These are phyloP conservation scores for Arthrobotrys pseudoclavata DNA, from an alignment of 2,329 filamentous ascomycete genomes.

Conservation along the genomic window DNA sequence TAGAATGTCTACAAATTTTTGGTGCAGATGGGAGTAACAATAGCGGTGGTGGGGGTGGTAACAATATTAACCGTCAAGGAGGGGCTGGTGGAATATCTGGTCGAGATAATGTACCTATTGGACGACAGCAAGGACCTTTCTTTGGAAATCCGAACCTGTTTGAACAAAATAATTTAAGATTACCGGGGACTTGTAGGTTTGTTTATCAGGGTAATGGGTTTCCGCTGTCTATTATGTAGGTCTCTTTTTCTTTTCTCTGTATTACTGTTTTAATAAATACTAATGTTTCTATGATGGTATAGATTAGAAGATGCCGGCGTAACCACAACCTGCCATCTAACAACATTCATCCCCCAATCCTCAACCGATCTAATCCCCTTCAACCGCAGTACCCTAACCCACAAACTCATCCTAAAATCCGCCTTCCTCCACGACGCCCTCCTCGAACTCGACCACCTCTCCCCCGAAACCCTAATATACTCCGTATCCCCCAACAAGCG, in stretches of 20 bases:
- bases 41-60: slow-evolving; percentile 62
- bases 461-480: slow-evolving; percentile 80
- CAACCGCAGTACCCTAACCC: slow-evolving; percentile 80
- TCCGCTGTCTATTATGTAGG: slow-evolving; percentile 79
- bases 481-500: slow-evolving; percentile 72
- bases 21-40: slow-evolving; percentile 74
- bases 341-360: slow-evolving; percentile 83
- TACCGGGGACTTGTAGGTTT: slow-evolving; percentile 87
- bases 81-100: slow-evolving; percentile 63
- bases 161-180: slow-evolving; percentile 75
- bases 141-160: slow-evolving; percentile 43
- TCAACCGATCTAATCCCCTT: slow-evolving; percentile 86
- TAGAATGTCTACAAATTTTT: slow-evolving; percentile 96
- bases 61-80: slow-evolving; percentile 66
- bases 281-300: neutral
- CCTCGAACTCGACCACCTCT: slow-evolving; percentile 73
- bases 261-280: neutral
- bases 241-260: neutral
- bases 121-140: slow-evolving; percentile 20
- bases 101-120: slow-evolving; percentile 67
- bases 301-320: slow-evolving; percentile 84
- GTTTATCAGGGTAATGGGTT: slow-evolving; percentile 81
- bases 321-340: slow-evolving; percentile 88
- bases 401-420: slow-evolving; percentile 89
- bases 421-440: slow-evolving; percentile 70